Percentiles rank a stretch among this genome's conserved stretches.
Evolutionary conservation across 1,284 basidiomycete genomes (phyloP).

Genomic region (Sporisorium iseilematis-ciliati): DNA sequence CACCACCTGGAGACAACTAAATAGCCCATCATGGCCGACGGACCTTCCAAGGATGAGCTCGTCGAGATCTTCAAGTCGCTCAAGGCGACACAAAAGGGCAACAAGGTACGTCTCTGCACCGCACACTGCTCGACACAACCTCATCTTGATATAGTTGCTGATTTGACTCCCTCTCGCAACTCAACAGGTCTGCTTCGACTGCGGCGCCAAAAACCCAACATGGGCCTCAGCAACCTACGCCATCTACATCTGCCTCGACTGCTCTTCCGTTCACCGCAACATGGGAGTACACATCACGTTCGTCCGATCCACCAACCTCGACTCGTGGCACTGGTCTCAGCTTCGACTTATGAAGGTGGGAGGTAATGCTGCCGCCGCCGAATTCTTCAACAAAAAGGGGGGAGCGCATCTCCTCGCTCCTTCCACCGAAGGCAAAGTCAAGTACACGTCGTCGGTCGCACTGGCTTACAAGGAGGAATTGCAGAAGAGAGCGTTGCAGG

Average conservation of each 20-base stretch:
- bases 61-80: conserved; percentile 69
- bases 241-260: conserved; percentile 97
- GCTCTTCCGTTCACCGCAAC: conserved; percentile 93
- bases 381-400: conserved; percentile 91
- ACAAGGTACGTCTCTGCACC: conserved; percentile 51
- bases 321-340: conserved; percentile 92
- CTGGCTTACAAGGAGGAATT: conserved; percentile 94
- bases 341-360: conserved; percentile 96
- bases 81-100: conserved; percentile 60
- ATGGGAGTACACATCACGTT: conserved; percentile 99
- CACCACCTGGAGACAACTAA: neutral
- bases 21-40: conserved; percentile 52
- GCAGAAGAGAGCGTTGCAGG: conserved; percentile 82
- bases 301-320: conserved; percentile 95
- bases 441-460: conserved; percentile 86
- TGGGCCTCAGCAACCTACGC: conserved; percentile 98
- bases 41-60: conserved; percentile 65
- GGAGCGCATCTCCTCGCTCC: conserved; percentile 79
- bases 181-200: conserved; percentile 91
- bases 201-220: conserved; percentile 93
- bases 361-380: conserved; percentile 87
- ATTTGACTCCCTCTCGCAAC: neutral
- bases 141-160: neutral
- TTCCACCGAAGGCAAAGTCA: conserved; percentile 82
- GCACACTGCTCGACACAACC: no score